Base-by-base conservation (phyloP, 2,329 filamentous ascomycete genomes). In the Aureobasidium namibiae region DNA sequence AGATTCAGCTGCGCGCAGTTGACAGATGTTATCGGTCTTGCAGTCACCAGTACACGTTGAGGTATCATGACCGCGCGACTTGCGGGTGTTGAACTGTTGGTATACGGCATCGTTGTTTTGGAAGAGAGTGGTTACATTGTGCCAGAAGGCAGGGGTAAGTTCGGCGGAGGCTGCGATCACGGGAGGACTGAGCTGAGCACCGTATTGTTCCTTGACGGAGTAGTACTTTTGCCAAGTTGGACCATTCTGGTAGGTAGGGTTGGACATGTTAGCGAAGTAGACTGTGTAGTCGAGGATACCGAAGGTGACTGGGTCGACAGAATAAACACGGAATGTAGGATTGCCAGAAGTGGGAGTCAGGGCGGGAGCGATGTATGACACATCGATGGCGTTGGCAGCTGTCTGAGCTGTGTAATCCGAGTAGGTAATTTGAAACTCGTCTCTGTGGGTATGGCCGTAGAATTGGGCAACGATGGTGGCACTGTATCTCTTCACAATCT, bases 71-170 rank as follows among this genome's bases (percentile, higher is more conserved):
- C 78, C 79, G 6, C 82, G 74, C 10, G 72, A 75, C 61, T 79
- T 80, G 59, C 80, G 73, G 0, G 71, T 66, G 50, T 76, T 74
- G 66, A 77, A 84, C 3, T 68, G 70, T 16, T 76, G 69, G 63
- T 84, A 83, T 1, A 74, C 67, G 0, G 65, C 61, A 2, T 73
- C 63, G 58, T 81, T 68, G 4, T 60, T 63, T 61, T 80, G 76
- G 50, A 84, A 76, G 3, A 71, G 66, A 1, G 70, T 70, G 1
- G 82, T 84, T 21, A 84, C 72, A 63, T 80, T 77, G 67, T 84
- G 82, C 82, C 82, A 85, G 68, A 84, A 84, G 1, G 76, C 77
- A 0, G 81, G 78, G 1, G 78, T 80, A 34, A 86, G 75, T 63
- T 84, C 75, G 6, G 67, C 66, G 0, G 63, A 52, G 0, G 68